These are phyloP conservation scores for Nakazawaea ernobii DNA, from an alignment of 805 yeast species.

Conservation along the genomic window DNA sequence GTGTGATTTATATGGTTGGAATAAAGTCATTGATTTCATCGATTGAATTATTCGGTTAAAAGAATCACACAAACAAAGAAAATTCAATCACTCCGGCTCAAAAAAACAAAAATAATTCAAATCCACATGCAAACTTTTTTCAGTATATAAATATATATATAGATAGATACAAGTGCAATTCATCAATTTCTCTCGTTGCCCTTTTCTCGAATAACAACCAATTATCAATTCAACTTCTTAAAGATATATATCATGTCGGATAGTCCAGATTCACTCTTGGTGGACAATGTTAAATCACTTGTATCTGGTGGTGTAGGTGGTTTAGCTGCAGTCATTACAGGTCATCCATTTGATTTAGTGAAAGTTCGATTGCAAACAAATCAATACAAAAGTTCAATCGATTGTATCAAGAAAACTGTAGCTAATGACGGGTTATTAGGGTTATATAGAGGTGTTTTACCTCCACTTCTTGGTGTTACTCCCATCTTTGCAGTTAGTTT, in stretches of 20 bases:
- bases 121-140: too few species aligned
- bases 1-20: background rate
- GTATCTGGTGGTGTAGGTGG: constrained; percentile 97
- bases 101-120: too few species aligned
- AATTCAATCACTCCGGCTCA: too few species aligned
- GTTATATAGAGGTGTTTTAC: constrained; percentile 87
- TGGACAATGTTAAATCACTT: constrained; percentile 82
- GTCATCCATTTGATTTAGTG: constrained; percentile 93
- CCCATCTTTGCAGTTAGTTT: constrained; percentile 98
- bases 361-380: constrained; percentile 91
- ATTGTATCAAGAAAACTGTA: constrained; percentile 66
- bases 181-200: too few species aligned
- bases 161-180: too few species aligned
- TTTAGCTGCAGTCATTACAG: constrained; percentile 88
- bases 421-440: constrained; percentile 74
- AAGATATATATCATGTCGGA: constrained; percentile 25
- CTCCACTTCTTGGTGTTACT: constrained; percentile 94
- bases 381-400: constrained; percentile 51
- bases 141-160: too few species aligned
- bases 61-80: too few species aligned
- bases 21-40: background rate
- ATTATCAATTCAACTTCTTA: too few species aligned
- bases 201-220: too few species aligned
- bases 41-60: too few species aligned
- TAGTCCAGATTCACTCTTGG: constrained; percentile 40